phyloP scores from a whole-genome alignment of 257 asterid genomes.

The Fraxinus excelsior region DNA sequence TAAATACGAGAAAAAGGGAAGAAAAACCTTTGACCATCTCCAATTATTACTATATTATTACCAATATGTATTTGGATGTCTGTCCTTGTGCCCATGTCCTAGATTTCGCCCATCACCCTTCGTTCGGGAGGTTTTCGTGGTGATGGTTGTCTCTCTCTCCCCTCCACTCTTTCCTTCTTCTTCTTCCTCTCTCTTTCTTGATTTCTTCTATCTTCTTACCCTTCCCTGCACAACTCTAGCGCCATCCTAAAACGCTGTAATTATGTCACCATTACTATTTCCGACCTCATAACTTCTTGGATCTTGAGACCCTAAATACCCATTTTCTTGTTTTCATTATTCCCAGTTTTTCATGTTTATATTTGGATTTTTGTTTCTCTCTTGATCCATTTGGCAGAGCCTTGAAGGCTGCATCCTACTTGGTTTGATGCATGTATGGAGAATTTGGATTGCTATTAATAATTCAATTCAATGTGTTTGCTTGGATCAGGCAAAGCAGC shows the following conservation, averaged over 20 bases:
- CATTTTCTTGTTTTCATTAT: conserved; percentile 7
- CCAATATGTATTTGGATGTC: background rate
- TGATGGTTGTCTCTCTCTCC: conserved; percentile 16
- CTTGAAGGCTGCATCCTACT: conserved; percentile 16
- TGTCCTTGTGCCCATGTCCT: conserved; percentile 17
- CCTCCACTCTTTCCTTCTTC: conserved; percentile 11
- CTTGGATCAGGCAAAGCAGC: conserved; percentile 42
- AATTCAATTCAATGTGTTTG: conserved; percentile 24
- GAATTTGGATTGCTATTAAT: conserved; percentile 4
- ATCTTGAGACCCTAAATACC: conserved; percentile 14
- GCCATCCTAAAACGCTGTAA: conserved; percentile 16
- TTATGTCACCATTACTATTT: conserved; percentile 8
- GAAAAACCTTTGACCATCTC: background rate
- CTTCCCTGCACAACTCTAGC: background rate
- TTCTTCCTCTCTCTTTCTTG: conserved; percentile 1
- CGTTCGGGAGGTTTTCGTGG: conserved; percentile 41
- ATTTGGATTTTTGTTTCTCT: conserved; percentile 19
- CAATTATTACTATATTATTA: background rate
- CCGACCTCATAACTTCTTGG: conserved; percentile 11
- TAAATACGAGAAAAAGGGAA: background rate
- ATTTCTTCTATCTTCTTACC: background rate
- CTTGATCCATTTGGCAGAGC: conserved; percentile 10
- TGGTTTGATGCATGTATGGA: conserved; percentile 25
- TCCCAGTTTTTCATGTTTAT: conserved; percentile 15
- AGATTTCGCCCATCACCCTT: conserved; percentile 34